Conservation (phyloP, 2,329 filamentous ascomycete genomes). For the Colletotrichum tamarilloi region DNA sequence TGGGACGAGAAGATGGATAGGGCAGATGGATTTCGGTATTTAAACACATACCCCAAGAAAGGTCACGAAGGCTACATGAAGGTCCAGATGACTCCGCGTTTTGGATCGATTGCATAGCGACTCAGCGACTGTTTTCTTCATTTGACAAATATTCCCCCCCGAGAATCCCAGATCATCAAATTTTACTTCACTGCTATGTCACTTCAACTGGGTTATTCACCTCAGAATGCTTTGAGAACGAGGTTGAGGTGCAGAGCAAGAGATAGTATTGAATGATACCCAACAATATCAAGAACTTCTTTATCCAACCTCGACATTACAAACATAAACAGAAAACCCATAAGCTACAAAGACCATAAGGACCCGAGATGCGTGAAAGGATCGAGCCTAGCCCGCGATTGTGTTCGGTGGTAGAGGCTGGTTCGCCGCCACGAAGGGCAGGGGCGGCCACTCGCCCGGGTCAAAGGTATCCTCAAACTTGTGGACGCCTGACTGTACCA, state of each 20-base stretch:
- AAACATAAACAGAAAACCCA: neutral
- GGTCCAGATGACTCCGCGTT: constrained; percentile 19
- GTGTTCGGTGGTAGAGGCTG: constrained; percentile 14
- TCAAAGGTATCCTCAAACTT: constrained; percentile 25
- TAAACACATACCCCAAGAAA: constrained; percentile 33
- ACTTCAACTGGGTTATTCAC: neutral
- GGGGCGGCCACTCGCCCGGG: constrained; percentile 17
- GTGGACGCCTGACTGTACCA: constrained; percentile 18
- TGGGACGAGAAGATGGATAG: constrained; percentile 23
- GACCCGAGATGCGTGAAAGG: no score
- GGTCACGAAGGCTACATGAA: constrained; percentile 31
- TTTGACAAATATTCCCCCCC: neutral
- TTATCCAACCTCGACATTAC: neutral
- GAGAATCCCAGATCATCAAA: neutral
- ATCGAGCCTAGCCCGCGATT: neutral
- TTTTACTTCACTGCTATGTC: neutral
- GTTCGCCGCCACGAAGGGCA: constrained; percentile 18
- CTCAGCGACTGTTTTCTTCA: neutral
- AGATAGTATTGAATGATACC: neutral
- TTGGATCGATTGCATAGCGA: constrained; percentile 10
- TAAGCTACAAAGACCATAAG: no score
- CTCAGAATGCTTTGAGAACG: neutral
- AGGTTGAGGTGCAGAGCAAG: neutral
- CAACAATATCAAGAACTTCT: neutral
- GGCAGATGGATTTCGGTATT: constrained; percentile 19